These are phyloP conservation scores for Pinus tabuliformis DNA, from an alignment of 75 land plant genomes.

Conservation along the genomic window DNA sequence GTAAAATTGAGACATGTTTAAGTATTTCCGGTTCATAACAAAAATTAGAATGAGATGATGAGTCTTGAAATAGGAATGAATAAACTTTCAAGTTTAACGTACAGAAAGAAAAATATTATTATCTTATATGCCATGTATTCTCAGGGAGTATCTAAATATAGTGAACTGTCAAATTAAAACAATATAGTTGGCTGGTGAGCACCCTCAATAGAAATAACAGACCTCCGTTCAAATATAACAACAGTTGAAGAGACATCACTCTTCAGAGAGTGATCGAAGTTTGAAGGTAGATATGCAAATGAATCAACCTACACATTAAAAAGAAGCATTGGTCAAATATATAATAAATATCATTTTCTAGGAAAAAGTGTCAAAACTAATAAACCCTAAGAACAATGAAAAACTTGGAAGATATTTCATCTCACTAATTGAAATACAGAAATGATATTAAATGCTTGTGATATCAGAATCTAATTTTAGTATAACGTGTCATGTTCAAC, in stretches of 20 bases:
- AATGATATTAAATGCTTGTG: too few species aligned
- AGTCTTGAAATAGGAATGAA: not conserved
- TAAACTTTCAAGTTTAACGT: not conserved
- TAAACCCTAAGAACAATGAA: too few species aligned
- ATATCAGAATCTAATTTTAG: too few species aligned
- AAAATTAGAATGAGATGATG: not conserved
- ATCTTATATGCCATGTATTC: not conserved
- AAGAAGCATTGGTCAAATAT: not conserved
- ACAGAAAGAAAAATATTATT: not conserved
- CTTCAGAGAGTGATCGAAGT: slow-evolving; percentile 48
- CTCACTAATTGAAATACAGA: too few species aligned
- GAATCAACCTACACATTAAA: slow-evolving; percentile 71
- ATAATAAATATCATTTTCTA: not conserved
- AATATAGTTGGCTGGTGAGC: not conserved
- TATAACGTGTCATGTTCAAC: too few species aligned
- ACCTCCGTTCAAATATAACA: slow-evolving; percentile 65
- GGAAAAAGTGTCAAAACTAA: not conserved
- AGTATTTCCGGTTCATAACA: not conserved
- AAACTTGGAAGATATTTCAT: too few species aligned
- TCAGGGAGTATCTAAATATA: not conserved
- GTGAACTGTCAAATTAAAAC: not conserved
- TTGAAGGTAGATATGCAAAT: slow-evolving; percentile 87
- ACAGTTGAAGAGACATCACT: slow-evolving; percentile 40
- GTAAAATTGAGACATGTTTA: not conserved
- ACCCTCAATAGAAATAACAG: slow-evolving; percentile 1